These are phyloP conservation scores for Pseudogymnoascus sp. DNA, from an alignment of 2,329 filamentous ascomycete genomes.

Conservation along the genomic window DNA sequence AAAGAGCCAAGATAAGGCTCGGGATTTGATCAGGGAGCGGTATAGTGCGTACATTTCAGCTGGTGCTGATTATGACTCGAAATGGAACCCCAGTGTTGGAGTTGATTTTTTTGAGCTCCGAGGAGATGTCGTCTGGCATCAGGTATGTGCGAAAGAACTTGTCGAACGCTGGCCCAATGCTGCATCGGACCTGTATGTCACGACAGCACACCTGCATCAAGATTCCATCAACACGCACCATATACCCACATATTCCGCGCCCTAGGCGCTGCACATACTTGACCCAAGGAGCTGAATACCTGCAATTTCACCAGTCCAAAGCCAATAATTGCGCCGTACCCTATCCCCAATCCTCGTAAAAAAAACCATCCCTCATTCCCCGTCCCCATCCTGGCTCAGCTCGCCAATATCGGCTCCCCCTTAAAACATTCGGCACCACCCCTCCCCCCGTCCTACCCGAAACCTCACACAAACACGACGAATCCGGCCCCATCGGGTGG, in stretches of 20 bases:
- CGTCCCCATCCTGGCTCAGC: neutral
- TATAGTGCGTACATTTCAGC: neutral
- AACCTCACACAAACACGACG: neutral
- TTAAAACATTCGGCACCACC: neutral
- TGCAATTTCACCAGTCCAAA: neutral
- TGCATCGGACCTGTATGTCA: neutral
- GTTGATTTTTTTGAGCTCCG: neutral
- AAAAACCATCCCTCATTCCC: neutral
- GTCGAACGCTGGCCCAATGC: neutral
- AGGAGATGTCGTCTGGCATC: neutral
- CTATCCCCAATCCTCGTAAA: neutral
- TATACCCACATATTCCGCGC: neutral
- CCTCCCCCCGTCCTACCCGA: neutral
- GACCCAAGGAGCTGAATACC: neutral
- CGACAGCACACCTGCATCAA: conserved; percentile 3
- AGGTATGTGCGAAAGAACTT: neutral
- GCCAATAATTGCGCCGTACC: neutral
- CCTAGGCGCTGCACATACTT: neutral
- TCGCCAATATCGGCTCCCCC: neutral
- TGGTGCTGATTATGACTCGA: neutral
- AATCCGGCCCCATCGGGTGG: neutral
- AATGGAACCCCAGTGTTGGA: neutral
- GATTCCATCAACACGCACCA: neutral
- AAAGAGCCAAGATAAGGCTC: neutral
- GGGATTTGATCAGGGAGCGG: neutral